These are phyloP conservation scores for Epithemia pelagica DNA, from an alignment of 108 stramenopile species.

Conservation along the genomic window DNA sequence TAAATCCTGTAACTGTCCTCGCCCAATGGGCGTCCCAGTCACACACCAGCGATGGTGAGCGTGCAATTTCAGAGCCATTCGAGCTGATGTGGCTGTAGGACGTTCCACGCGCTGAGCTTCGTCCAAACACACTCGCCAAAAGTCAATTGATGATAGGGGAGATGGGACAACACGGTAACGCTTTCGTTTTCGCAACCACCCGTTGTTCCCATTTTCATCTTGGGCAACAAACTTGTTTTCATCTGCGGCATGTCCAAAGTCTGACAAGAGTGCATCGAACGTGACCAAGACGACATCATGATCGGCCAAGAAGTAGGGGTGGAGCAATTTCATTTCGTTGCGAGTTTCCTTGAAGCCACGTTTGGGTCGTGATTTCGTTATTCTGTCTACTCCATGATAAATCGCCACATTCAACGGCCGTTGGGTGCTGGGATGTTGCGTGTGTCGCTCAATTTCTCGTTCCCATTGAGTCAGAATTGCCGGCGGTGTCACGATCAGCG, in stretches of 20 bases:
- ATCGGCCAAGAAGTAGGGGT: constrained; percentile 54
- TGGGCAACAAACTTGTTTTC: constrained; percentile 44
- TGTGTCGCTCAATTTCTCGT: constrained; percentile 52
- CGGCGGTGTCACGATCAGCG: constrained; percentile 63
- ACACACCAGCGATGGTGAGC: constrained; percentile 50
- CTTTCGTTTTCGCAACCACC: constrained; percentile 37
- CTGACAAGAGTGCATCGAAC: constrained; percentile 47
- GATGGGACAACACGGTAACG: constrained; percentile 59
- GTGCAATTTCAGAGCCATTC: constrained; percentile 59
- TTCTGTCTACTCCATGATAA: constrained; percentile 56
- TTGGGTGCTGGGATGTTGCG: constrained; percentile 6
- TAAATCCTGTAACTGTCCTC: constrained; percentile 54
- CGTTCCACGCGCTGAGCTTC: constrained; percentile 68
- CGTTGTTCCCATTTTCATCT: constrained; percentile 10
- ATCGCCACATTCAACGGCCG: constrained; percentile 40
- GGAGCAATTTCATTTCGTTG: constrained; percentile 18
- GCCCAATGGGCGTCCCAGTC: constrained; percentile 62
- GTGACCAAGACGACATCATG: constrained; percentile 58
- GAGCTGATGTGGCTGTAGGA: constrained; percentile 56
- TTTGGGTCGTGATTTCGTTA: constrained; percentile 24
- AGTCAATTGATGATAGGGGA: constrained; percentile 49
- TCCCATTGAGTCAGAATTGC: constrained; percentile 65
- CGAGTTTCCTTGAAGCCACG: too few relatives aligned
- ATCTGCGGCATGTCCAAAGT: constrained; percentile 54
- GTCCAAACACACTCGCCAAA: constrained; percentile 58